Evolutionary conservation across 2,329 filamentous ascomycete species (phyloP), one percentile per base, ranked within the genome.

Genomic region (Exophiala phaeomuriformis): DNA sequence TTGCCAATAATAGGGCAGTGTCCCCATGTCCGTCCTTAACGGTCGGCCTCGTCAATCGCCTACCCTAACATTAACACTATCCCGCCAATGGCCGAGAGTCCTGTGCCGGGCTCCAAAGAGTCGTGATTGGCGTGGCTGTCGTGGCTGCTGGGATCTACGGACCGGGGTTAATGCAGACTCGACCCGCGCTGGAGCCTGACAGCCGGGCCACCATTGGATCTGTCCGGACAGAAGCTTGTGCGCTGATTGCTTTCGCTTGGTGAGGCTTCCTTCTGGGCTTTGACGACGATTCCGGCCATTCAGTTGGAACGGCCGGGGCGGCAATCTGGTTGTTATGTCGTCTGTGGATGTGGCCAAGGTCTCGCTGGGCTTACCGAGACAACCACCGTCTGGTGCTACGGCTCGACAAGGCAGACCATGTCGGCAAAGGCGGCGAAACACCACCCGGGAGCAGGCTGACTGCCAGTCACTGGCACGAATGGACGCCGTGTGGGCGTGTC

Each of bases 341-440:
- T 41, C 52, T 53, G 57, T 57, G 53, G 57, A 53, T 59, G 53
- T 41, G 52, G 54, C 54, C 54, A 53, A 53, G 41, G 50, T 39
- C 28, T 49, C 36, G 47, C 52, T 57, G 49, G 39, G 57, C 54
- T 55, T 59, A 54, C 57, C 57, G 54, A 59, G 57, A 59, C 57
- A 59, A 5, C 49, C 45, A 59, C 57, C 51, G 51, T 59, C 54
- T 59, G 43, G 57, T 59, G 27, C 53, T 51, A 56, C 57, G 52
- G 47, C 42, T 36, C 49, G 30, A 47, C 43, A 32, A 55, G 47
- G 52, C 46, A 46, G 40, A 49, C 47, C 47, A 56, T 49, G 42
- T 48, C 40, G 41, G 51, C 49, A 43, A 48, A 41, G 7, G 41
- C 47, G 51, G 52, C 51, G 56, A 55, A 57, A 52, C 51, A 49